Base-by-base conservation (phyloP, 2,329 filamentous ascomycete genomes). In the Echinosphaeria canescens region DNA sequence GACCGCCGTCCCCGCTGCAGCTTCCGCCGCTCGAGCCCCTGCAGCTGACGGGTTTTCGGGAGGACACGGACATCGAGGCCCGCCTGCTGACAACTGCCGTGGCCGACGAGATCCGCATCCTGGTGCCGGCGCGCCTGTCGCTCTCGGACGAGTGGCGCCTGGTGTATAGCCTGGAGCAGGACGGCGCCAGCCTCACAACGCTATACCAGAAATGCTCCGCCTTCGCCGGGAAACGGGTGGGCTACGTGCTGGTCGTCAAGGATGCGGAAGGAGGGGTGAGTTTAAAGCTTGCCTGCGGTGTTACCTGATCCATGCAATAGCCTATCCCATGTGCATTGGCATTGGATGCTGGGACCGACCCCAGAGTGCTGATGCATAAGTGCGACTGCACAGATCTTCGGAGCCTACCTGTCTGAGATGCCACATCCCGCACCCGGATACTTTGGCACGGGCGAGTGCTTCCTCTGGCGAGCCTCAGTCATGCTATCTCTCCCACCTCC, bases 391-490 rank as follows among this genome's bases (percentile, higher is more conserved):
- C 34, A 74, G 64, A 63, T 81, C 23, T 98, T 98, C 45, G 88
- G 88, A 42, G 84, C 84, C 28, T 95, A 95, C 47, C 67, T 95
- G 28, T 90, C 81, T 27, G 85, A 98, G 45, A 61, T 76, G 27
- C 84, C 85, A 9, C 78, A 75, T 38, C 79, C 81, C 0, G 58
- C 69, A 2, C 53, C 80, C 3, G 76, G 84, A 34, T 98, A 92
- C 56, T 98, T 79, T 47, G 88, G 88, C 40, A 93, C 81, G 10
- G 88, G 88, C 40, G 88, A 98, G 49, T 95, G 85, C 50, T 98
- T 90, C 48, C 65, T 90, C 34, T 90, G 80, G 80, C 68, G 76
- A 25, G 75, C 78, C 1, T 69, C 70, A 24, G 50, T 75, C 4
- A 54, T 84, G 18, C 56, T 69, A 2, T 50, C 66, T 0, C 56